Evolutionary conservation across 345 rosid genomes (phyloP), one percentile per base, ranked within the genome.

Genomic region (Salix koriyanagi): DNA sequence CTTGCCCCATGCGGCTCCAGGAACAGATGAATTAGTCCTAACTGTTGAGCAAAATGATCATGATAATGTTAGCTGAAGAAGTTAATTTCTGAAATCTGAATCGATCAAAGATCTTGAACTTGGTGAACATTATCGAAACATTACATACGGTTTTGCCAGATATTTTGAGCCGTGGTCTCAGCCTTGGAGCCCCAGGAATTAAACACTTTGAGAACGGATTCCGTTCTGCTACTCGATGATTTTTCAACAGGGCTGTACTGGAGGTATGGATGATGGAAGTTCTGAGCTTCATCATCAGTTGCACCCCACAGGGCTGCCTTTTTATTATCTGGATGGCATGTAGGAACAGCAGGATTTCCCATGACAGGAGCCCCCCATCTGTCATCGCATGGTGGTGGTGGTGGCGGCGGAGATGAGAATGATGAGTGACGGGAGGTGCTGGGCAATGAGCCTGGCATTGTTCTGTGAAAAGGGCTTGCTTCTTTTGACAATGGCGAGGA

Each of bases 1-100:
- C 84, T 89, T 89, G 41, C 86, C 88, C 91, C 89, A 88, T 1
- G 93, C 93, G 14, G 88, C 89, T 70, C 72, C 91, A 4, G 89
- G 69, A 7, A 85, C 87, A 1, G 93, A 85, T 30, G 86, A 70
- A 15, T 83, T 86, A 0, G 91, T 89, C 74, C 64, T 86, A 7
- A 86, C 90, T 87, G 87, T 37, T 16, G 36, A 39, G 10, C 34
- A 28, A 26, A 50, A 28, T 14, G 36, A 26, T 3, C 36, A 14
- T 6, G 36, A 2, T 14, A 19, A 28, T 12, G 19, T 13, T 4
- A 30, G 14, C 15, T 8, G 4, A 12, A 28, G 30, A 10, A 14
- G 3, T 11, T 14, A 5, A 28, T 25, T 28, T 26, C 5, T 32
- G 4, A 65, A 30, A 26, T 26, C 36, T 13, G 66, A 65, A 14